Base-by-base conservation (phyloP, 2,329 filamentous ascomycete genomes). In the Aspergillus fijiensis region DNA sequence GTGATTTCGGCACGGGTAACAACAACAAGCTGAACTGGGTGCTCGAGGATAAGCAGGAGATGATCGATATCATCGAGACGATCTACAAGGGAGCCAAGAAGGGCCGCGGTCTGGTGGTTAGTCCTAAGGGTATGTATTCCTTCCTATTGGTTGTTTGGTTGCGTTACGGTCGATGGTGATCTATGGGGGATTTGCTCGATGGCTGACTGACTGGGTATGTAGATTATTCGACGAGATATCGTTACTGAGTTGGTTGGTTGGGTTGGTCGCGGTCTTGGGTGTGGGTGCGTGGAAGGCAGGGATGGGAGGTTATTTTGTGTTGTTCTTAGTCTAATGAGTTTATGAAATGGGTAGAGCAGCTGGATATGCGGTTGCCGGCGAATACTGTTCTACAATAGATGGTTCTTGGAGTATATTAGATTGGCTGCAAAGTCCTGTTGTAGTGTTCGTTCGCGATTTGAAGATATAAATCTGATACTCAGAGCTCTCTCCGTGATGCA, bases 1-100 rank as follows among this genome's bases (percentile, higher is more conserved):
- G 76, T 76, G 94, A 98, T 85, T 92, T 97, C 69, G 94, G 94
- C 51, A 99, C 95, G 1, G 95, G 95, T 66, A 96, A 99, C 80
- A 99, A 99, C 78, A 99, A 99, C 77, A 98, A 98, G 77, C 82
- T 97, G 68, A 97, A 97, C 75, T 96, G 92, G 89, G 91, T 96
- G 51, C 82, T 96, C 19, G 93, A 98, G 78, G 94, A 99, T 74
- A 98, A 99, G 80, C 94, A 98, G 77, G 95, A 99, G 80, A 82
- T 99, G 71, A 96, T 99, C 71, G 95, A 99, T 78, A 99, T 99
- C 67, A 88, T 98, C 72, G 95, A 99, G 83, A 97, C 93, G 4
- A 93, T 99, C 63, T 99, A 98, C 76, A 88, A 93, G 60, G 95
- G 95, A n/a, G 95, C 95, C 33, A 98, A 96, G 84, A 99, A 99